Base-by-base conservation (phyloP, 1,139 yeast species). In the Yamadazyma triangularis region DNA sequence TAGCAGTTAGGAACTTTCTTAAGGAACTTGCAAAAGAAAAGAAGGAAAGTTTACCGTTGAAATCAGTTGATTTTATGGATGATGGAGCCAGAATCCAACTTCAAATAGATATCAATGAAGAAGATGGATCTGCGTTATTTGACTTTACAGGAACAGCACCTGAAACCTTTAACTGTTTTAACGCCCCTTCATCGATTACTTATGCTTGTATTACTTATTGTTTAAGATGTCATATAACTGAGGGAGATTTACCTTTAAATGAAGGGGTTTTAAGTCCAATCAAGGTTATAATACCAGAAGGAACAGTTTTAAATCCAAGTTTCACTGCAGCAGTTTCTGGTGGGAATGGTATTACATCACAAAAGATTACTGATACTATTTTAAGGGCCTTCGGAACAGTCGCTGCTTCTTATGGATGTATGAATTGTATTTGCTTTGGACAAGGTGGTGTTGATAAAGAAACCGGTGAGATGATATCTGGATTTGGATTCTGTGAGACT, bases 361-460 rank as follows among this genome's bases (percentile, higher is more conserved):
- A 68, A 40, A 57, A 70, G 42, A 53, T 64, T 29, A 64, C 72
- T 1, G 91, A 82, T 51, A 84, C 78, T 4, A 69, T 82, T 27
- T 61, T 82, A 50, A 73, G 73, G 43, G 85, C 89, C 0, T 80
- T 81, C 47, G 64, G 70, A 28, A 78, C 80, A 6, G 78, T 78
- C 53, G 91, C 65, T 3, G 64, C 63, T 10, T 59, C 65, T 4
- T 64, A 59, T 33, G 62, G 64, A 4, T 44, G 48, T 36, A 53
- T 66, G 58, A 65, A 66, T 41, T 61, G 65, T 37, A 52, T 66
- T 36, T 61, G 67, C 20, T 66, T 66, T 46, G 74, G 73, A 22
- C 58, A 57, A 29, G 72, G 72, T 31, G 69, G 69, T 34, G 29
- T 36, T 6, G 51, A 56, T 33, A 36, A 44, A 22, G 56, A 45